Evolutionary conservation across 371 early-diverging fungal genomes (phyloP).

Genomic region (Mortierella sp.): DNA sequence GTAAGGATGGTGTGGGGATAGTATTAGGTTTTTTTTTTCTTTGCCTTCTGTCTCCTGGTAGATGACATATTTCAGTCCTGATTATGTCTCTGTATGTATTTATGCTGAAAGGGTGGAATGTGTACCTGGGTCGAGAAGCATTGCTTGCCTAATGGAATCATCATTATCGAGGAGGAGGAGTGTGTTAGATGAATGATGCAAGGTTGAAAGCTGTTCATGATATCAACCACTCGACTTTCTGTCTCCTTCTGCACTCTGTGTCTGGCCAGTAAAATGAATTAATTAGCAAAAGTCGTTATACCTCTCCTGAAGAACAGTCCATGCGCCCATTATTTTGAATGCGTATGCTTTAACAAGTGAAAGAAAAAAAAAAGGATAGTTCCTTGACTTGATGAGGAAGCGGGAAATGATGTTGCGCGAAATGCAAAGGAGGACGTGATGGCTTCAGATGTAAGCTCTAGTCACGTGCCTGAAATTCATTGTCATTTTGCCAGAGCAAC

Average conservation of each 20-base stretch:
- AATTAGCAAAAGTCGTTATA: conserved; percentile 11
- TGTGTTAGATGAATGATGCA: not conserved
- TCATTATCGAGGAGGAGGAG: not conserved
- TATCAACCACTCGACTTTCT: not conserved
- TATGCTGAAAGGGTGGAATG: not conserved
- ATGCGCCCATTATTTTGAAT: conserved; percentile 49
- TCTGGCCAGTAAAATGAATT: not conserved
- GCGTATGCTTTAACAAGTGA: conserved; percentile 1
- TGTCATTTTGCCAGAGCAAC: no score
- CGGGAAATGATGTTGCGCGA: conserved; percentile 6
- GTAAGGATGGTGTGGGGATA: not conserved
- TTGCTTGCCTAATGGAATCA: conserved; percentile 47
- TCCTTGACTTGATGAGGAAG: conserved; percentile 1
- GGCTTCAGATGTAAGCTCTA: not conserved
- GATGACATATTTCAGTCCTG: not conserved
- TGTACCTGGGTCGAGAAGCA: conserved; percentile 59
- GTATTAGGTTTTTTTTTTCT: conserved; percentile 2
- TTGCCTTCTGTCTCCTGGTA: conserved; percentile 1
- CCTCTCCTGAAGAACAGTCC: conserved; percentile 58
- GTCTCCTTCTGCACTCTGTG: not conserved
- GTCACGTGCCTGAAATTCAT: not conserved
- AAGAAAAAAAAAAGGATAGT: not conserved
- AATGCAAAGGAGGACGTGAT: not conserved
- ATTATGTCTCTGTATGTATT: not conserved
- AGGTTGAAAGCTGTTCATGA: not conserved